Base-by-base conservation (phyloP, 1,139 yeast genomes). In the Magnusiomyces ingens region DNA sequence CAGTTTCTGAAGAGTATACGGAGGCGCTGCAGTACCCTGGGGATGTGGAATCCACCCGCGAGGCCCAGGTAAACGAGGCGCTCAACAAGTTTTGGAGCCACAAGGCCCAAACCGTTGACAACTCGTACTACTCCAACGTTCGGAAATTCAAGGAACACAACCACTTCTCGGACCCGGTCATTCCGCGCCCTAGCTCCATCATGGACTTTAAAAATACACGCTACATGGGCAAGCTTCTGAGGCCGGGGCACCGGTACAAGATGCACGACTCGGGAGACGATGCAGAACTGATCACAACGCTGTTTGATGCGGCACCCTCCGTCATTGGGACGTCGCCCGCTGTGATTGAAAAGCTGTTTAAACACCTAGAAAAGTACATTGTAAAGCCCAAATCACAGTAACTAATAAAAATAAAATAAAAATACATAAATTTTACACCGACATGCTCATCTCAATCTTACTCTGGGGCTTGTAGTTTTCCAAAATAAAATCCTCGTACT, bases 361-460 rank as follows among this genome's bases (percentile, higher is more conserved):
- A 35, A 6, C 35, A 22, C 12, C 35, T 45, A 2, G 48, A 45
- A 40, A 40, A 40, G 6, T 15, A 40, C 17, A 40, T 12, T 40
- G 18, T 11, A 13, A 40, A 40, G 12, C 43, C 32, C 10, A 17
- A 40, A 17, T 12, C 43, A 8, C 17, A n/a, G 21, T 17, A n/a
- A 17, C 10, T 15, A 8, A 4, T 37, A 18, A 10, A 4, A 37
- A 35, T 35, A 10, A 13, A 10, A 47, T 50, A 21, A 11, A 48
- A n/a, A 41, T 43, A 26, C 15, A 10, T 26, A 48, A 19, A 42
- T 48, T 18, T 51, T 66, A 75, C 55, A 82, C 84, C 59, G 85
- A 77, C 85, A 82, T 78, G 71, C 88, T 79, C 99, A 93, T 93
- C 62, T 85, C 88, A 61, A 93, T 91, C 56, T 83, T 82, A 3